A percentile compares a stretch with the other conserved stretches of the same genome.
Conservation (phyloP, 768 basidiomycete species). For the Russula sp. region DNA sequence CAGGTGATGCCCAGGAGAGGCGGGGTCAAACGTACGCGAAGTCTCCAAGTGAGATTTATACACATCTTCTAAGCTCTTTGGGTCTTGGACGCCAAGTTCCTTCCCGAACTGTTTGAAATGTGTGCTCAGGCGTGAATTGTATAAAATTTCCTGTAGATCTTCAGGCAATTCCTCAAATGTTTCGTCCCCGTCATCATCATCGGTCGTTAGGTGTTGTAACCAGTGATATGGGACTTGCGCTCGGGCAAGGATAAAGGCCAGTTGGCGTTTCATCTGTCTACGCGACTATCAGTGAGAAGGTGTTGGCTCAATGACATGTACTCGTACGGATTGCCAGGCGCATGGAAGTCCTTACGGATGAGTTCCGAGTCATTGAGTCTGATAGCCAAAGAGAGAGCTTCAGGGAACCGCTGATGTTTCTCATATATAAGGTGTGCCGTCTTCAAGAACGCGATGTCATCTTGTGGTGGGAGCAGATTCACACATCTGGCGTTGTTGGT, state of each 20-base stretch:
- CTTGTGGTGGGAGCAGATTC: constrained; percentile 84
- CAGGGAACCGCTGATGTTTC: constrained; percentile 80
- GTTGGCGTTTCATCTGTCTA: constrained; percentile 89
- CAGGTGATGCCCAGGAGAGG: background rate
- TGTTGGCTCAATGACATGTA: background rate
- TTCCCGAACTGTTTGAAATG: constrained; percentile 91
- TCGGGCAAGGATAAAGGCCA: constrained; percentile 90
- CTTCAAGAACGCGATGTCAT: constrained; percentile 83
- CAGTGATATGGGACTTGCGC: constrained; percentile 88
- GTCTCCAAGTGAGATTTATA: constrained; percentile 96
- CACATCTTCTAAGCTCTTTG: constrained; percentile 92
- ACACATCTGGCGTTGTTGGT: constrained; percentile 55
- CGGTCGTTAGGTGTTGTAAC: constrained; percentile 54
- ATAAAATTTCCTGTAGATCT: constrained; percentile 79
- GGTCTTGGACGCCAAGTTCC: constrained; percentile 83
- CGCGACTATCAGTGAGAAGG: background rate
- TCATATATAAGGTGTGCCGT: constrained; percentile 89
- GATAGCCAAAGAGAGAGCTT: constrained; percentile 83
- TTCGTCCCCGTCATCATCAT: constrained; percentile 49
- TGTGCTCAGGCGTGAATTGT: constrained; percentile 75
- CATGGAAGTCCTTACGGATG: constrained; percentile 81
- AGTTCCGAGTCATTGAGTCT: constrained; percentile 75
- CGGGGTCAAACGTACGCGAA: constrained; percentile 48
- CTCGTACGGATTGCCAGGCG: constrained; percentile 80
- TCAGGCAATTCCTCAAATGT: constrained; percentile 61